Evolutionary conservation across 2,329 filamentous ascomycete genomes (phyloP), one percentile per base, ranked within the genome.

Genomic region (Pseudonectria buxi): DNA sequence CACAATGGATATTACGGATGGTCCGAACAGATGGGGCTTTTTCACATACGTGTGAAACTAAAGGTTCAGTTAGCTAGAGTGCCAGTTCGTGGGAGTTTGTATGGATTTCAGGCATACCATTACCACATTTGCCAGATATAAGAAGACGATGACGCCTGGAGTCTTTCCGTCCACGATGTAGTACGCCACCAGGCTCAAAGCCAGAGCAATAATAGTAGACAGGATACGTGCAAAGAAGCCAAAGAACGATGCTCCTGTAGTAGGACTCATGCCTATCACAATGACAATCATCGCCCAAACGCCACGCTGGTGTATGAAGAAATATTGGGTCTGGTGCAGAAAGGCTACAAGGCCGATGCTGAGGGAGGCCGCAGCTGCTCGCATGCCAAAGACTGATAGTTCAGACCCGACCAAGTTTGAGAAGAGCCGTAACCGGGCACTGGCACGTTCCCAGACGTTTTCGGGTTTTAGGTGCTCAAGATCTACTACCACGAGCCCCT

Each of bases 281-380:
- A 43, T 32, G 6, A 40, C 37, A 30, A 43, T 43, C 29, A 35
- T 43, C 24, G 30, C 40, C 40, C 40, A 43, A 14, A 40, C 33
- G 7, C 37, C 37, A 22, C 40, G 33, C n/a, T 43, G 40, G 11
- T 26, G 37, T 16, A 40, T 12, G 3, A 43, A 43, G 4, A 36
- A 43, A 3, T 34, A 33, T 16, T 43, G 37, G 4, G 37, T 37
- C 24, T 40, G 28, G 6, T 34, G 28, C 26, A 43, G 22, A 14
- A 40, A 43, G 11, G 40, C 40, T 10, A 43, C 35, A 22, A 43
- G 27, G 4, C 37, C 40, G 26, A 43, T 31, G 5, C 33, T 37
- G 5, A 43, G 24, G 10, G 40, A 40, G 5, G 40, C 40, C 4
- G 34, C 37, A 3, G 40, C 40, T 3, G 40, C 37, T 16, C 40